Percentiles rank a stretch among this genome's conserved stretches.
phyloP scores from a whole-genome alignment of 768 basidiomycete genomes.

The Termitomyces sp. region DNA sequence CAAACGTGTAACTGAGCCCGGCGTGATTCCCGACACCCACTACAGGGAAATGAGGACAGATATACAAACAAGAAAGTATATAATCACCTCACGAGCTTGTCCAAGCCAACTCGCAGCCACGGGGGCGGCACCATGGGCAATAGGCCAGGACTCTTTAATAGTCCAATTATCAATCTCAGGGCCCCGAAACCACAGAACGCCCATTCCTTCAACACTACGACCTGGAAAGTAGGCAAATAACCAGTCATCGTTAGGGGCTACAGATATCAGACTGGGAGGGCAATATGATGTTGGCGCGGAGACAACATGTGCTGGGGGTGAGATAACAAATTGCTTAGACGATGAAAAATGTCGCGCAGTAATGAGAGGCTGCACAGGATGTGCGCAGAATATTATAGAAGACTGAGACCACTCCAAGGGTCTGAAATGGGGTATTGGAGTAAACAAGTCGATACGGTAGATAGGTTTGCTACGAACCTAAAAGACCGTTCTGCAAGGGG shows the following conservation, averaged over 20 bases:
- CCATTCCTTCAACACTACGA: constrained; percentile 47
- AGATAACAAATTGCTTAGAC: constrained; percentile 56
- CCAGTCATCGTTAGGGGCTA: constrained; percentile 54
- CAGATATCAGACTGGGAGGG: constrained; percentile 57
- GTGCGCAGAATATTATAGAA: constrained; percentile 65
- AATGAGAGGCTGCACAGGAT: constrained; percentile 55
- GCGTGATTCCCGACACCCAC: constrained; percentile 44
- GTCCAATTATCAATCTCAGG: constrained; percentile 58
- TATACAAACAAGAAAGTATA: neutral
- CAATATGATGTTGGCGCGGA: constrained; percentile 44
- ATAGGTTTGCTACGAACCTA: constrained; percentile 32
- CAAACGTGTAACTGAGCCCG: constrained; percentile 47
- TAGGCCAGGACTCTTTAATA: constrained; percentile 51
- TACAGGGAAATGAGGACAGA: constrained; percentile 19
- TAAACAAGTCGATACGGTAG: neutral
- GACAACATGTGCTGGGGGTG: constrained; percentile 46
- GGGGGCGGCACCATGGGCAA: constrained; percentile 47
- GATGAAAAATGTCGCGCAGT: constrained; percentile 66
- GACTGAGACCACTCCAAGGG: constrained; percentile 68
- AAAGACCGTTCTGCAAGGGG: constrained; percentile 52
- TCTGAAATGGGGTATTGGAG: constrained; percentile 28
- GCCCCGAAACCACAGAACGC: constrained; percentile 62
- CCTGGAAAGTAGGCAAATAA: constrained; percentile 75
- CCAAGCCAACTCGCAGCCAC: constrained; percentile 62
- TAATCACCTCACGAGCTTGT: constrained; percentile 47